Percentiles rank a stretch among this genome's conserved stretches.
Evolutionary conservation across 129 eudicot genomes (phyloP).

Genomic region (Logfia minima): DNA sequence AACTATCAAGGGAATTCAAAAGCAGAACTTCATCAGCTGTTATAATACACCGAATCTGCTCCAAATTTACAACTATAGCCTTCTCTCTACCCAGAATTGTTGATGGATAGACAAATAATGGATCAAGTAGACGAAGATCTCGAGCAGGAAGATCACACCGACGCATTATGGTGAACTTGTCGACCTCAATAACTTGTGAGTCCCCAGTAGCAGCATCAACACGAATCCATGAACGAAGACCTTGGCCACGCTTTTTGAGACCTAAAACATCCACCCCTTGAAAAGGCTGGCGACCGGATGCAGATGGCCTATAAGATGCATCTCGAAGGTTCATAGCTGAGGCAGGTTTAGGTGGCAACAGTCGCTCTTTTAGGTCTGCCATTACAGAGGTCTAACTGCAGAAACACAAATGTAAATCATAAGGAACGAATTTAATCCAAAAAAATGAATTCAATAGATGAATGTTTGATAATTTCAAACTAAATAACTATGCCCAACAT

Average conservation of each 20-base stretch:
- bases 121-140: slow-evolving; percentile 89
- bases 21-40: slow-evolving; percentile 98
- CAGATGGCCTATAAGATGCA: slow-evolving; percentile 59
- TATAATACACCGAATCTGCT: slow-evolving; percentile 96
- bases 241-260: slow-evolving; percentile 92
- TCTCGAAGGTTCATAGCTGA: slow-evolving; percentile 80
- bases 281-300: slow-evolving; percentile 75
- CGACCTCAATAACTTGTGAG: slow-evolving; percentile 87
- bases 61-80: slow-evolving; percentile 97
- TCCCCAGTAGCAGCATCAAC: slow-evolving; percentile 73
- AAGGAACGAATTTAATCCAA: not conserved
- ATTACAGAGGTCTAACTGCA: slow-evolving; percentile 39
- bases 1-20: slow-evolving; percentile 84
- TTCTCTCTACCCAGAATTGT: slow-evolving; percentile 97
- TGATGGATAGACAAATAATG: slow-evolving; percentile 87
- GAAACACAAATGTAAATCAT: slow-evolving; percentile 16
- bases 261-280: slow-evolving; percentile 81
- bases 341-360: slow-evolving; percentile 71
- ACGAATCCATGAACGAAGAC: slow-evolving; percentile 96
- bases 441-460: not conserved
- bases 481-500: not conserved
- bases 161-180: slow-evolving; percentile 91
- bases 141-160: slow-evolving; percentile 97
- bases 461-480: not conserved
- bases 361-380: slow-evolving; percentile 85